Conservation (phyloP, 371 early-diverging fungal species). For the Mucor plumbeus region DNA sequence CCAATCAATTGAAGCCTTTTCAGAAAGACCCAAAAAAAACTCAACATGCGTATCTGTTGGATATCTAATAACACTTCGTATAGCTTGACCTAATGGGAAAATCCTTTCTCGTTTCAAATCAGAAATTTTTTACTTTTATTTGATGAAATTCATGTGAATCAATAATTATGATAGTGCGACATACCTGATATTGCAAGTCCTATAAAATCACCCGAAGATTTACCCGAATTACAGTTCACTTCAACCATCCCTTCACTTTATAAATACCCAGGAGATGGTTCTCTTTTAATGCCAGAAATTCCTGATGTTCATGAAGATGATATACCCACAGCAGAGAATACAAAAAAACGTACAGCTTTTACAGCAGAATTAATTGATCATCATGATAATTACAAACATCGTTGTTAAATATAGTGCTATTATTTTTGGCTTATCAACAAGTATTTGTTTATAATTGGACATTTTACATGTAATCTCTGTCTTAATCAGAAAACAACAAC, state of each 20-base stretch:
- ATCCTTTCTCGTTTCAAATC: slow-evolving; percentile 41
- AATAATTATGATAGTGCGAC: slow-evolving; percentile 10
- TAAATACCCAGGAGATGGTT: slow-evolving; percentile 53
- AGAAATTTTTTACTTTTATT: too few relatives aligned
- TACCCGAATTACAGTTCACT: slow-evolving; percentile 23
- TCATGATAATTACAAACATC: slow-evolving; percentile 3
- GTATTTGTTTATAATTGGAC: too few relatives aligned
- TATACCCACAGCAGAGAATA: neutral
- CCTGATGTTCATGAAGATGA: slow-evolving; percentile 28
- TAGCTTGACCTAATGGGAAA: slow-evolving; percentile 52
- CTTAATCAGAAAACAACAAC: too few relatives aligned
- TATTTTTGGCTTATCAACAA: too few relatives aligned
- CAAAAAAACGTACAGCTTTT: slow-evolving; percentile 10
- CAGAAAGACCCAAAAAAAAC: slow-evolving; percentile 44
- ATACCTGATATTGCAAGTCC: slow-evolving; percentile 22
- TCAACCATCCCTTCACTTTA: slow-evolving; percentile 34
- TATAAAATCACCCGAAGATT: slow-evolving; percentile 30
- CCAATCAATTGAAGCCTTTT: slow-evolving; percentile 54
- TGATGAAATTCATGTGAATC: neutral
- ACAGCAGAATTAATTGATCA: slow-evolving; percentile 4
- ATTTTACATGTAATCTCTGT: too few relatives aligned
- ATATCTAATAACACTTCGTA: slow-evolving; percentile 45
- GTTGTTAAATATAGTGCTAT: neutral
- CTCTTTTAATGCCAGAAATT: slow-evolving; percentile 47
- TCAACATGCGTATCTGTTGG: slow-evolving; percentile 45